Evolutionary conservation across 164 flowering plant species (phyloP).

Genomic region (Pachysandra terminalis): DNA sequence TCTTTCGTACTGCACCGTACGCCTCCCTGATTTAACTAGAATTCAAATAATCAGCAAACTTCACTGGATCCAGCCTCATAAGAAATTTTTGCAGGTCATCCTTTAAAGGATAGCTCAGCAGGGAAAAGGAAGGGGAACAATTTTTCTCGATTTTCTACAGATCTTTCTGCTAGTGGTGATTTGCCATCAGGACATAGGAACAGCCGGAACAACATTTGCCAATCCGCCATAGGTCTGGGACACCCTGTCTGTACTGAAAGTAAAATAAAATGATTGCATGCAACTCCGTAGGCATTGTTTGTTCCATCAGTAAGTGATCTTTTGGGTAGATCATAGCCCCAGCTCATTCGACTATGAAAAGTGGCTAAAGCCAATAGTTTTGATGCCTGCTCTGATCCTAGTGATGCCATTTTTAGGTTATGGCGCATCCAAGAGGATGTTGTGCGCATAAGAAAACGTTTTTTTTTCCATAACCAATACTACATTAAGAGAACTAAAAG

Average conservation of each 20-base stretch:
- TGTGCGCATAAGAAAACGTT: neutral
- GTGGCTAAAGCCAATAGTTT: neutral
- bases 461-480: neutral
- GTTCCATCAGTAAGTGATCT: neutral
- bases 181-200: conserved; percentile 5
- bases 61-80: neutral
- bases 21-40: neutral
- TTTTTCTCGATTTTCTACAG: neutral
- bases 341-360: no score
- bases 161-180: neutral
- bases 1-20: neutral
- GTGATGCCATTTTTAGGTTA: no score
- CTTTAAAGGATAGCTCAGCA: neutral
- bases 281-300: neutral
- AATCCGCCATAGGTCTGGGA: conserved; percentile 13
- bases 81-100: neutral
- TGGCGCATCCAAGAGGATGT: neutral
- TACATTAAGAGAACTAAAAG: neutral
- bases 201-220: neutral
- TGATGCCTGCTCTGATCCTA: neutral
- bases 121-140: conserved; percentile 11
- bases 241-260: neutral
- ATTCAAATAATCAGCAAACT: neutral
- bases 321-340: neutral
- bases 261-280: neutral